A percentile compares a stretch with the other conserved stretches of the same genome.
Evolutionary conservation across 345 rosid species (phyloP).

Genomic region (Cardamine resedifolia): DNA sequence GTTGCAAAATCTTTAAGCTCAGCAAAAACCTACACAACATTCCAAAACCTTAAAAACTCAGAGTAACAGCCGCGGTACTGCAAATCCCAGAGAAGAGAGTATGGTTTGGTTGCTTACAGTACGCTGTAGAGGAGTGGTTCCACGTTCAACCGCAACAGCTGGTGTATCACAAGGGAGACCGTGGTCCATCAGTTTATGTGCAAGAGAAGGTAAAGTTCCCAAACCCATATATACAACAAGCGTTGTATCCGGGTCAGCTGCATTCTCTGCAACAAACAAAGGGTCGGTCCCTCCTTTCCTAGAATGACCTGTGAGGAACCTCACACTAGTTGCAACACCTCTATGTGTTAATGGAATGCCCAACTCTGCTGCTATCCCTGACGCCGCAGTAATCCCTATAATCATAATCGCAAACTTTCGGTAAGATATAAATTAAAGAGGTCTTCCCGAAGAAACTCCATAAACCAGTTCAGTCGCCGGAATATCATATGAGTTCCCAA

Average conservation of each 20-base stretch:
- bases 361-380: conserved; percentile 93
- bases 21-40: conserved; percentile 64
- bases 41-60: background rate
- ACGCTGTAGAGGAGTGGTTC: conserved; percentile 80
- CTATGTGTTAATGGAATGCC: conserved; percentile 96
- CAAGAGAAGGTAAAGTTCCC: conserved; percentile 87
- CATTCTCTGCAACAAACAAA: conserved; percentile 81
- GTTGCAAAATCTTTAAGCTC: conserved; percentile 72
- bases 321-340: conserved; percentile 84
- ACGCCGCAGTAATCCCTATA: conserved; percentile 95
- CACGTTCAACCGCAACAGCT: conserved; percentile 88
- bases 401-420: background rate
- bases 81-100: background rate
- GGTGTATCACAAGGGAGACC: conserved; percentile 84
- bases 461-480: background rate
- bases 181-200: conserved; percentile 73
- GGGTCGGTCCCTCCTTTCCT: conserved; percentile 89
- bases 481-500: conserved; percentile 11
- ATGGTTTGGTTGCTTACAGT: conserved; percentile 48
- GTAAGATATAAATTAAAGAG: background rate
- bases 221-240: conserved; percentile 95
- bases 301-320: conserved; percentile 91
- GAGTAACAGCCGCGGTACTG: background rate
- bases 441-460: background rate
- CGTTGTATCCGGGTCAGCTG: conserved; percentile 89